Conservation (phyloP, 441 rosid species). For the Aquilaria agallochum region DNA sequence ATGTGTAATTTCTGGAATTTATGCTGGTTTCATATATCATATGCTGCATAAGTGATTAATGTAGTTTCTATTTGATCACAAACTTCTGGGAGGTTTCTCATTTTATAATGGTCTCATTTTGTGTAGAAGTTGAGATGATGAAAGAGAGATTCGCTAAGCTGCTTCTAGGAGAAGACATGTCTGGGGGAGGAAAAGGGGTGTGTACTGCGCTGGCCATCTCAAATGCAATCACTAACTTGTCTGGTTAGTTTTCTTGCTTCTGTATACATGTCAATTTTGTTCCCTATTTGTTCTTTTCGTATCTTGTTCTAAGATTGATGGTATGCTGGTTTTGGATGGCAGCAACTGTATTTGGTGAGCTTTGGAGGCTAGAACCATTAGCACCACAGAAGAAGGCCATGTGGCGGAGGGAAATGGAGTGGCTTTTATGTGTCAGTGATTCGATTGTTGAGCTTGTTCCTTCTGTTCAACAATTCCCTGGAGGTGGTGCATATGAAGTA, state of each 20-base stretch:
- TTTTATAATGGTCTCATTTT: not conserved
- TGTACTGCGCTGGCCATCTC: conserved; percentile 97
- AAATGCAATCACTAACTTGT: conserved; percentile 93
- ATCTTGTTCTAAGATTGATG: conserved; percentile 8
- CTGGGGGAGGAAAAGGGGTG: conserved; percentile 97
- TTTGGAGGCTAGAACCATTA: conserved; percentile 94
- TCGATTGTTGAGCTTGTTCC: conserved; percentile 97
- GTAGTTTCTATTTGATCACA: too few relatives aligned
- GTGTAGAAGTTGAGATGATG: conserved; percentile 87
- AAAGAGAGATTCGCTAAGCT: conserved; percentile 97
- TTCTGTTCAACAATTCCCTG: conserved; percentile 86
- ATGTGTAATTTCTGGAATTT: too few relatives aligned
- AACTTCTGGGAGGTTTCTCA: not conserved
- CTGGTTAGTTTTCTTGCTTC: conserved; percentile 42
- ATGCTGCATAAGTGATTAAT: too few relatives aligned
- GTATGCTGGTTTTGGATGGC: conserved; percentile 14
- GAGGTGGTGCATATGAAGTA: conserved; percentile 93
- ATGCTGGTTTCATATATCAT: too few relatives aligned
- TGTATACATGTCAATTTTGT: not conserved
- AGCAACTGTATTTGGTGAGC: conserved; percentile 96
- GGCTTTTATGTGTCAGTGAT: conserved; percentile 87
- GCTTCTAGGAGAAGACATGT: conserved; percentile 96
- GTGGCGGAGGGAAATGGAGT: conserved; percentile 94
- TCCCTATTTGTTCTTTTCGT: not conserved
- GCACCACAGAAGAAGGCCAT: conserved; percentile 82